A percentile compares a stretch with the other conserved stretches of the same genome.
phyloP scores from a whole-genome alignment of 2,329 filamentous ascomycete genomes.

The Venturia oleaginea region DNA sequence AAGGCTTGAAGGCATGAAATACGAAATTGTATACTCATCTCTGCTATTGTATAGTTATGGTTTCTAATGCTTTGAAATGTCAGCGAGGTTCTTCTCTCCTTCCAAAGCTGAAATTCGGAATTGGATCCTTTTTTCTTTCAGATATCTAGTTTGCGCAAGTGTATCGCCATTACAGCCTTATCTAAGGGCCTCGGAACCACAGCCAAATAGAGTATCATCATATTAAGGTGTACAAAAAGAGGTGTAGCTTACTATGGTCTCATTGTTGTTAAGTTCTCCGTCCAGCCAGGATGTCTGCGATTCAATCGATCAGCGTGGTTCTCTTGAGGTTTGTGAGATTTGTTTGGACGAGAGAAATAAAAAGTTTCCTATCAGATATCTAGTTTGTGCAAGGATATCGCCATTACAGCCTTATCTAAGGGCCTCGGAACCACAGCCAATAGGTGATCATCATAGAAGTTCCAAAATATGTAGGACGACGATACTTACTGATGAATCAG shows the following conservation, averaged over 20 bases:
- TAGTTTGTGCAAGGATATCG: constrained; percentile 5
- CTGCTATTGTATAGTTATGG: not conserved
- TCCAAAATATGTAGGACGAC: not conserved
- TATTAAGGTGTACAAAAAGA: not conserved
- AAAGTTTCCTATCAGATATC: not conserved
- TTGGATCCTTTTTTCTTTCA: not conserved
- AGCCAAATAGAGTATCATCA: not conserved
- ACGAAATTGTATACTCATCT: not conserved
- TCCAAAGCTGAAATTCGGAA: not conserved
- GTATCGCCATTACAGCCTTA: constrained; percentile 1
- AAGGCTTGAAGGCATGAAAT: too few relatives aligned
- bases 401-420: constrained; percentile 8
- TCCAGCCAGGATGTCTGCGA: not conserved
- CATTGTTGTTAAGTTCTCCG: not conserved
- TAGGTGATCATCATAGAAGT: constrained; percentile 3
- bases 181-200: constrained; percentile 1
- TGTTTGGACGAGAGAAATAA: too few relatives aligned
- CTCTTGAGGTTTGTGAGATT: not conserved
- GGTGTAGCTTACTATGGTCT: not conserved
- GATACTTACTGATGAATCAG: not conserved
- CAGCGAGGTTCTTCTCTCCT: not conserved
- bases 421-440: constrained; percentile 7
- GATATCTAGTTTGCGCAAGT: constrained; percentile 6
- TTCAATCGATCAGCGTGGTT: not conserved
- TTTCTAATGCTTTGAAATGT: not conserved